A percentile compares a stretch with the other conserved stretches of the same genome.
Conservation (phyloP, 192 early-diverging fungal species). For the Haplosporangium gracile region DNA sequence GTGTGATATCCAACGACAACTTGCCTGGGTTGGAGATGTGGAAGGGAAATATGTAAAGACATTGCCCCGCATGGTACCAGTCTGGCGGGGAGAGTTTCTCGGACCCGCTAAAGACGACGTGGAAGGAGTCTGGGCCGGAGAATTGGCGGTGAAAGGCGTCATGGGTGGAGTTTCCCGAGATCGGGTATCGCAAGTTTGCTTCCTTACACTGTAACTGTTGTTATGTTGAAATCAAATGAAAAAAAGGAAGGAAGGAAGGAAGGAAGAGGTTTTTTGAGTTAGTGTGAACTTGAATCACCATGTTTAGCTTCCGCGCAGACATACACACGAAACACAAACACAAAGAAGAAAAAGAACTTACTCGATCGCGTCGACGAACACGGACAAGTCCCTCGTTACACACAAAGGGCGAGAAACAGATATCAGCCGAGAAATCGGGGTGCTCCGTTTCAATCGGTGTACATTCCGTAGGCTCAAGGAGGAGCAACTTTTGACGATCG, state of each 20-base stretch:
- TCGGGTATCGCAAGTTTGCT: constrained; percentile 30
- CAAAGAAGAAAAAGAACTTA: constrained; percentile 3
- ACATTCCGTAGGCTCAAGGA: constrained; percentile 39
- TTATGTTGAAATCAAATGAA: background rate
- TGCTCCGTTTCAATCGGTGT: constrained; percentile 30
- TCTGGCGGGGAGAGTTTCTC: constrained; percentile 45
- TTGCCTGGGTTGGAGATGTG: constrained; percentile 51
- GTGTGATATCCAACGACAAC: constrained; percentile 34
- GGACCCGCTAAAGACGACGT: constrained; percentile 43
- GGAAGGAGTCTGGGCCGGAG: constrained; percentile 49
- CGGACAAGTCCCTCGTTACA: constrained; percentile 51
- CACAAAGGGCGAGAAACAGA: constrained; percentile 42
- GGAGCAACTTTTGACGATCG: constrained; percentile 38
- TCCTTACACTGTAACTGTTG: constrained; percentile 16
- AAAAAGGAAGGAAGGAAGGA: background rate
- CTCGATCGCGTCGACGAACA: constrained; percentile 33
- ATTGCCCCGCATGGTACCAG: constrained; percentile 37
- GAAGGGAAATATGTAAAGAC: constrained; percentile 51
- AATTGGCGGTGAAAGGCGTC: constrained; percentile 47
- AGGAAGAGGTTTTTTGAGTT: background rate
- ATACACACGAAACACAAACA: background rate
- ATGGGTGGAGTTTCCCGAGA: constrained; percentile 37
- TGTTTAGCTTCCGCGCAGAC: background rate
- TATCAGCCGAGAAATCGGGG: constrained; percentile 46
- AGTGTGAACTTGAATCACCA: background rate